These are phyloP conservation scores for Diaporthe ilicicola DNA, from an alignment of 2,329 filamentous ascomycete genomes.

Conservation along the genomic window DNA sequence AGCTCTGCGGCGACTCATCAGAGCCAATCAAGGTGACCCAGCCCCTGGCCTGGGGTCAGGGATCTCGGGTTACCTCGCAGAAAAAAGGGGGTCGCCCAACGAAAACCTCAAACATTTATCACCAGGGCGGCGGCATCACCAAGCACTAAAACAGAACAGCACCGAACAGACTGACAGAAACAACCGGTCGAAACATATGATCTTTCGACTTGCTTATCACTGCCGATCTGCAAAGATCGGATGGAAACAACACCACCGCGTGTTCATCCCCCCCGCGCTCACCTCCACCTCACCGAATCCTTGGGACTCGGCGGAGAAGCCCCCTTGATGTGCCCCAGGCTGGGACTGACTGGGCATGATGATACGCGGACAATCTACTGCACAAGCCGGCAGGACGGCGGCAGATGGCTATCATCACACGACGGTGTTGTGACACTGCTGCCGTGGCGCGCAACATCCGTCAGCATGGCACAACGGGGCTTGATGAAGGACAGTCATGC, in stretches of 20 bases:
- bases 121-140: slow-evolving; percentile 10
- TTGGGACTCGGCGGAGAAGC: slow-evolving; percentile 9
- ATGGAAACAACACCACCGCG: slow-evolving; percentile 22
- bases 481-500: slow-evolving; percentile 23
- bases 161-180: neutral
- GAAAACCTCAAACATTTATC: slow-evolving; percentile 24
- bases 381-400: neutral
- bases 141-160: slow-evolving; percentile 7
- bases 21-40: neutral
- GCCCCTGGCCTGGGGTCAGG: slow-evolving; percentile 16
- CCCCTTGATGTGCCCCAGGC: neutral
- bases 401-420: slow-evolving; percentile 9
- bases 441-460: neutral
- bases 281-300: neutral
- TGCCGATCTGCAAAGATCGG: slow-evolving; percentile 21
- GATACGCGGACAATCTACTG: neutral
- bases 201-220: slow-evolving; percentile 9
- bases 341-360: neutral
- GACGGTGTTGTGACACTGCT: slow-evolving; percentile 13
- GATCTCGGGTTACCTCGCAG: slow-evolving; percentile 14
- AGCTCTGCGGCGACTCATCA: slow-evolving; percentile 8
- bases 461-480: slow-evolving; percentile 12
- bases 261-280: slow-evolving; percentile 4
- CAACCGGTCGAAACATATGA: slow-evolving; percentile 17
- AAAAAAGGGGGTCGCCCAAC: slow-evolving; percentile 6